Evolutionary conservation across 495 filamentous ascomycete species (phyloP), one percentile per base, ranked within the genome.

Genomic region (Hyphodiscus hymeniophilus): DNA sequence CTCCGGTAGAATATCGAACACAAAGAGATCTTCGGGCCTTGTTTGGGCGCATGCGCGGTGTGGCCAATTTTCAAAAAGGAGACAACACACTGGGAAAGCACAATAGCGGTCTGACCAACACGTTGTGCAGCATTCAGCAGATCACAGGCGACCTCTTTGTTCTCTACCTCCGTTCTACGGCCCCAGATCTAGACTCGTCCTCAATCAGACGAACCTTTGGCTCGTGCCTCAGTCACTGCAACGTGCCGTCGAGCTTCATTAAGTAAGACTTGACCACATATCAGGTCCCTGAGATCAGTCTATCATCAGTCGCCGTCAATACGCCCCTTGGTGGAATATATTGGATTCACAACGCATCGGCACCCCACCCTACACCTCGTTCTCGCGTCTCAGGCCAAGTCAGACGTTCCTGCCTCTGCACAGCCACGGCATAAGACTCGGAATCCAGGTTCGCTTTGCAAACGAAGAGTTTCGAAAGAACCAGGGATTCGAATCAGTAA

Each of bases 191-290:
- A 38, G 12, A 16, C 34, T 38, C 13, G 12, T 16, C n/a, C 36
- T 51, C 24, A 33, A 51, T 51, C 52, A 26, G 57, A 60, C 57
- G 57, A 60, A 60, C 57, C 39, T 56, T 26, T 60, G 57, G 57
- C 53, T 54, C 45, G 57, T 60, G 57, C 57, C 53, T 44, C 32
- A 50, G 45, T 51, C 46, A 49, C 52, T 60, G 49, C 53, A 56
- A 20, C 42, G 42, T 42, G 49, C 50, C 50, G 53, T 42, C 28
- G 13, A 35, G 21, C n/a, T 45, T 40, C 45, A 28, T 47, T 39
- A 36, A 33, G 41, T 12, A 28, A 47, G 32, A 42, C 16, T 36
- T 13, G 15, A 13, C 6, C 33, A 22, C 20, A 21, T 40, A n/a
- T 20, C 7, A 22, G 15, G 30, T 35, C n/a, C 21, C 23, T 28